These are phyloP conservation scores for Fibroporia radiculosa DNA, from an alignment of 768 basidiomycete genomes.

Conservation along the genomic window DNA sequence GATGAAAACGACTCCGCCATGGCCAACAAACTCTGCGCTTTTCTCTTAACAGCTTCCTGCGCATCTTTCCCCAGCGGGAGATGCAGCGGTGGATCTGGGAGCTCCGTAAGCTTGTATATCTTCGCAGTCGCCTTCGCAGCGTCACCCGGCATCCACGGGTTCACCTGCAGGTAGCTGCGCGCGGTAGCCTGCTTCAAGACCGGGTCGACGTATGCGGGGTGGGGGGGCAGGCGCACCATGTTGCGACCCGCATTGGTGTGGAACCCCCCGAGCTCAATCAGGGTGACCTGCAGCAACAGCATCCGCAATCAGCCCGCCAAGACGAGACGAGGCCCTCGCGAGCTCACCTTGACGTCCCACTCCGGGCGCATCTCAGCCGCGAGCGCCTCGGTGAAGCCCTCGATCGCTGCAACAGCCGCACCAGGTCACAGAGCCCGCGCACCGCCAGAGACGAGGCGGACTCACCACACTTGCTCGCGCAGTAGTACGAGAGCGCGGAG, in stretches of 20 bases:
- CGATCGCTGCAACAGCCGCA: slow-evolving; percentile 6
- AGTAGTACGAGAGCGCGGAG: slow-evolving; percentile 17
- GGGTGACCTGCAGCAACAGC: slow-evolving; percentile 5
- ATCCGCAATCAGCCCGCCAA: not conserved
- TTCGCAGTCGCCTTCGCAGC: slow-evolving; percentile 1
- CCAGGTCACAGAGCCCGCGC: not conserved
- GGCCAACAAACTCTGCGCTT: slow-evolving; percentile 6
- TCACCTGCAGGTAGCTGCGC: not conserved
- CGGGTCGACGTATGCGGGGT: slow-evolving; percentile 5
- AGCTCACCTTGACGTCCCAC: slow-evolving; percentile 17
- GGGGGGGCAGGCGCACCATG: slow-evolving; percentile 5
- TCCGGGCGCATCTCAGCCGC: slow-evolving; percentile 13
- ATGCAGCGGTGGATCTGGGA: slow-evolving; percentile 9
- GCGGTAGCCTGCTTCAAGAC: not conserved
- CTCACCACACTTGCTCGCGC: slow-evolving; percentile 19
- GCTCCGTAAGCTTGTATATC: slow-evolving; percentile 7
- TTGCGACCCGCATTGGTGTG: slow-evolving; percentile 11
- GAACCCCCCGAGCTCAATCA: slow-evolving; percentile 16
- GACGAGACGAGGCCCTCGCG: not conserved
- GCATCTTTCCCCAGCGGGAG: slow-evolving; percentile 14
- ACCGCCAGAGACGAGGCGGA: not conserved
- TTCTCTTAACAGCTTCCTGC: slow-evolving; percentile 6
- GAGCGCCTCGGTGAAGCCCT: slow-evolving; percentile 16
- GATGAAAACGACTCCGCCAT: slow-evolving; percentile 7
- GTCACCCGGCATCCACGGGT: not conserved